A percentile compares a stretch with the other conserved stretches of the same genome.
Evolutionary conservation across 768 basidiomycete species (phyloP).

Genomic region (Trametes gibbosa): DNA sequence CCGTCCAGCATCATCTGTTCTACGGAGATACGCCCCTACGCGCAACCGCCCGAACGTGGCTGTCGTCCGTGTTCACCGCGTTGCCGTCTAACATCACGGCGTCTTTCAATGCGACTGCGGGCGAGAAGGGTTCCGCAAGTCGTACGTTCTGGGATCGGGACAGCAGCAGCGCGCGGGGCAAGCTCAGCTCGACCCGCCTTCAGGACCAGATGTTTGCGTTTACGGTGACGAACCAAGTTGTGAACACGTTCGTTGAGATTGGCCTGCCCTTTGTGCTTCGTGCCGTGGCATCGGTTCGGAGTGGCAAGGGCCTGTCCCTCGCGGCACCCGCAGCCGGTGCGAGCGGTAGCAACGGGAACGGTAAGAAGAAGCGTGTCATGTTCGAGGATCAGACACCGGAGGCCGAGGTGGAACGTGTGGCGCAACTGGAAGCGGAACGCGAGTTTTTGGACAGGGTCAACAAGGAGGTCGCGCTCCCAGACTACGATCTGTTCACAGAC

Average conservation of each 20-base stretch:
- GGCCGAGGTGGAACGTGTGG: constrained; percentile 24
- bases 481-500: constrained; percentile 80
- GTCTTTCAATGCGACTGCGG: constrained; percentile 28
- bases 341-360: constrained; percentile 18
- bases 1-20: constrained; percentile 34
- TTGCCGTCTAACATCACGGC: constrained; percentile 24
- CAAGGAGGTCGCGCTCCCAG: constrained; percentile 73
- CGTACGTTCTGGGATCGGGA: constrained; percentile 52
- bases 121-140: constrained; percentile 27
- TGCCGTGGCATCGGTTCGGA: constrained; percentile 48
- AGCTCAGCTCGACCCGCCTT: constrained; percentile 66
- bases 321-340: constrained; percentile 19
- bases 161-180: constrained; percentile 46
- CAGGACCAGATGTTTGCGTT: constrained; percentile 93
- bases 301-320: constrained; percentile 36
- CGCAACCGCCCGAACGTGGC: constrained; percentile 15
- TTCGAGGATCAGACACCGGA: constrained; percentile 62
- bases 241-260: constrained; percentile 76
- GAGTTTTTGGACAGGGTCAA: constrained; percentile 79
- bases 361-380: constrained; percentile 64
- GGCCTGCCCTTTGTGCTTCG: constrained; percentile 78
- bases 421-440: constrained; percentile 58
- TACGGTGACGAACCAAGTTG: constrained; percentile 83
- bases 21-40: constrained; percentile 16
- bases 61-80: constrained; percentile 17